Base-by-base conservation (phyloP, 345 rosid species). In the Carallia pectinifolia region DNA sequence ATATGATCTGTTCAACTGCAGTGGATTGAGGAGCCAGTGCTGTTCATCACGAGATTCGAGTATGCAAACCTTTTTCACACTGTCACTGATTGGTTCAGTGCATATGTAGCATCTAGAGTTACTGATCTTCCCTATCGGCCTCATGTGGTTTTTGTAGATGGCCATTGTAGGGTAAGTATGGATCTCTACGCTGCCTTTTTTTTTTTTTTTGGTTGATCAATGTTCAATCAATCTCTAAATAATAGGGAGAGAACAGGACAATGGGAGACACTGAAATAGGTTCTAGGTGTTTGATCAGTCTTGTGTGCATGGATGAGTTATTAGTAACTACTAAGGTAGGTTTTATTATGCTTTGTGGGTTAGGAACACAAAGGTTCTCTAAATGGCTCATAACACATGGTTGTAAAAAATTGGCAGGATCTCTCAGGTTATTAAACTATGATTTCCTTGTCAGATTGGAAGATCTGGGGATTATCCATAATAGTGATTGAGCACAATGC, bases 21-120 rank as follows among this genome's bases (percentile, higher is more conserved):
- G 97, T 94, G 98, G 98, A 81, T 91, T 64, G 95, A 94, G 85
- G 96, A 90, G 78, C 97, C 98, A 39, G 85, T 91, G 0, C 82
- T 91, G 61, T 81, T 91, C 39, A 74, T 90, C 58, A 91, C 88
- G 9, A 79, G 96, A 39, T 90, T 81, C 58, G 97, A 94, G 88
- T 91, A 94, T 72, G 98, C 98, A 19, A 94, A 94, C 74, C 79
- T 94, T 62, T 94, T 88, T 76, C 98, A 94, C 77, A 94, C 97
- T 0, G 74, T 88, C 29, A 94, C 98, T 0, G 98, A 91, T 87
- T 94, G 96, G 98, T 94, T 88, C 79, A 88, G 91, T 44, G 90
- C 97, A 0, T 94, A 94, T 64, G 90, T 87, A 63, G 84, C 97
- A 63, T 90, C 98, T 3, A 84, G 91, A 82, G 90, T 94, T 61